phyloP scores from a whole-genome alignment of 148 eudicot genomes.

The Cornus florida region DNA sequence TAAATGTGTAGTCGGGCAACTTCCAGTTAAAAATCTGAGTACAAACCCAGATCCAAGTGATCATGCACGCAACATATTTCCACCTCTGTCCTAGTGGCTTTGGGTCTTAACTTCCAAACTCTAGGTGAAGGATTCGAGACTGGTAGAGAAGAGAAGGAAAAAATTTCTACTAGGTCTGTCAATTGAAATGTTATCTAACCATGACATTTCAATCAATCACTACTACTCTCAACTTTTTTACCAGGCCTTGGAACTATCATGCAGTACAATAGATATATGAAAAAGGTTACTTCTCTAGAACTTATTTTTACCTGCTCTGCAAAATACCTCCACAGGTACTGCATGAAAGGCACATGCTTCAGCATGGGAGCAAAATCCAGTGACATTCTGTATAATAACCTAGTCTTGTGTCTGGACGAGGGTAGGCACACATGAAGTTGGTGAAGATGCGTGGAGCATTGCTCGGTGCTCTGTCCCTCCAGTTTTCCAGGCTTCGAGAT shows the following conservation, averaged over 20 bases:
- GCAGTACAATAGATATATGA: background rate
- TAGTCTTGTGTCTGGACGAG: conserved; percentile 74
- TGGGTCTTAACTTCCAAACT: too few relatives aligned
- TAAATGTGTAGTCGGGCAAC: too few relatives aligned
- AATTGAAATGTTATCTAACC: background rate
- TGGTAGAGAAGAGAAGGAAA: too few relatives aligned
- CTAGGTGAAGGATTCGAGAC: too few relatives aligned
- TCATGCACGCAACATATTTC: background rate
- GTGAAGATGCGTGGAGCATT: conserved; percentile 94
- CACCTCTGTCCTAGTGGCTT: too few relatives aligned
- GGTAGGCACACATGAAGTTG: conserved; percentile 97
- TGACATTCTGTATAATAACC: conserved; percentile 94
- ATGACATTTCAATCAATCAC: background rate
- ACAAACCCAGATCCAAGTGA: background rate
- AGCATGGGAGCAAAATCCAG: conserved; percentile 87
- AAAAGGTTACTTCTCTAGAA: background rate
- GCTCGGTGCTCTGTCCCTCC: conserved; percentile 79
- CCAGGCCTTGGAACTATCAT: background rate
- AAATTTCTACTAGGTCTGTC: background rate
- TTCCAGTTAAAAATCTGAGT: background rate
- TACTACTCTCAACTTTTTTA: background rate
- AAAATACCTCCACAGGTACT: conserved; percentile 80
- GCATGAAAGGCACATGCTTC: conserved; percentile 82
- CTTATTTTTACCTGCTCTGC: conserved; percentile 64
- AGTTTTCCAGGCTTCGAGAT: conserved; percentile 95